A percentile compares a stretch with the other conserved stretches of the same genome.
Evolutionary conservation across 805 yeast species (phyloP).

Genomic region (Kazachstania viticola): DNA sequence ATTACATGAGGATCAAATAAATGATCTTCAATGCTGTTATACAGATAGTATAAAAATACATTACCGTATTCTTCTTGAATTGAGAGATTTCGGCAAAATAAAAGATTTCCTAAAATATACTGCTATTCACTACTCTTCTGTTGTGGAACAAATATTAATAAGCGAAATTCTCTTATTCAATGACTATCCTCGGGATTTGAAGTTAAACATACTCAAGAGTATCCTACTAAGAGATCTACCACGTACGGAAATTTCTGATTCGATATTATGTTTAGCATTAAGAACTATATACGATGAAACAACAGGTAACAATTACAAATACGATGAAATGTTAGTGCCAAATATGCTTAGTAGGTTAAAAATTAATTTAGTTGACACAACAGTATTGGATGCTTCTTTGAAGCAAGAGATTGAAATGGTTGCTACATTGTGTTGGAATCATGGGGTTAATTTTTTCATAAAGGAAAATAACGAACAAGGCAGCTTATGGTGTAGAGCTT

Average conservation of each 20-base stretch:
- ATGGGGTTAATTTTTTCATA: slow-evolving; percentile 24
- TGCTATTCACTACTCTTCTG: slow-evolving; percentile 4
- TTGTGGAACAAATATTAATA: slow-evolving; percentile 17
- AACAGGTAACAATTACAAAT: too few species aligned
- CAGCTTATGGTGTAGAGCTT: slow-evolving; percentile 20
- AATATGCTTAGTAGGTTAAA: not conserved
- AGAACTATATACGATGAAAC: too few species aligned
- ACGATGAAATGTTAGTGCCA: slow-evolving; percentile 2
- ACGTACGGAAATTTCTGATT: slow-evolving; percentile 5
- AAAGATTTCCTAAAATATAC: slow-evolving; percentile 13
- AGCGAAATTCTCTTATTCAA: slow-evolving; percentile 8
- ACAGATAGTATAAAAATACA: slow-evolving; percentile 14
- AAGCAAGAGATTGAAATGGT: slow-evolving; percentile 28
- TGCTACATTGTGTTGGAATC: slow-evolving; percentile 30
- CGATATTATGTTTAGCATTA: slow-evolving; percentile 22
- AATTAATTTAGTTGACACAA: slow-evolving; percentile 1
- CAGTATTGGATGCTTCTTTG: slow-evolving; percentile 2
- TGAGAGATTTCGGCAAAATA: slow-evolving; percentile 14
- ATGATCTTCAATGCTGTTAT: slow-evolving; percentile 12
- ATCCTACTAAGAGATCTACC: slow-evolving; percentile 19
- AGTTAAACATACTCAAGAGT: slow-evolving; percentile 8
- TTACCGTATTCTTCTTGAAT: slow-evolving; percentile 17
- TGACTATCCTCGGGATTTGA: slow-evolving; percentile 11
- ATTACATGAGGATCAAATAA: slow-evolving; percentile 5
- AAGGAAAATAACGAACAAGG: slow-evolving; percentile 15